These are phyloP conservation scores for Biancaea sappan DNA, from an alignment of 306 rosid species.

Conservation along the genomic window DNA sequence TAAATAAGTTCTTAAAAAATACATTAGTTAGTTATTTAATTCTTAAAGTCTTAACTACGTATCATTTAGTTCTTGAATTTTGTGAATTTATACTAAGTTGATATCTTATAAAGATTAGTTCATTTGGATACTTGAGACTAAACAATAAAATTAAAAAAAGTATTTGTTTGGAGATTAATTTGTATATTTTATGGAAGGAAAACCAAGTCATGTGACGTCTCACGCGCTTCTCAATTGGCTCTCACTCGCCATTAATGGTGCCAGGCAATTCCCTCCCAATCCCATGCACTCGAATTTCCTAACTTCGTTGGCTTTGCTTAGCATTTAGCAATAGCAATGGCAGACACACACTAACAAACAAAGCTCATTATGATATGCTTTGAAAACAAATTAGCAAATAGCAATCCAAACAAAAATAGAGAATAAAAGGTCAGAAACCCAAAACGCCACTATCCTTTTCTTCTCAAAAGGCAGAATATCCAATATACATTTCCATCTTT, in stretches of 20 bases:
- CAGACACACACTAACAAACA: slow-evolving; percentile 27
- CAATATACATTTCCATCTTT: background rate
- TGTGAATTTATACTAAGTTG: too few species aligned
- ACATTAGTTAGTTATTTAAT: too few species aligned
- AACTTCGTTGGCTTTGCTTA: background rate
- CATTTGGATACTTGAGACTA: too few species aligned
- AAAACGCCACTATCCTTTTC: background rate
- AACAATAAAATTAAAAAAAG: too few species aligned
- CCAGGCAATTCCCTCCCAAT: slow-evolving; percentile 16
- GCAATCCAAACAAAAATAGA: slow-evolving; percentile 38
- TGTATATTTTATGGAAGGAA: too few species aligned
- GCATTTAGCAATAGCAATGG: too few species aligned
- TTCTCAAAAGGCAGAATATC: background rate
- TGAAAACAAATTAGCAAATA: slow-evolving; percentile 3
- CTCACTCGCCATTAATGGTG: background rate
- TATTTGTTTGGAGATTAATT: too few species aligned
- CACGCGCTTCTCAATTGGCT: slow-evolving; percentile 29
- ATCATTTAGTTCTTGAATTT: too few species aligned
- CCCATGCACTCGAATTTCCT: slow-evolving; percentile 14
- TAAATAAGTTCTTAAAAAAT: too few species aligned
- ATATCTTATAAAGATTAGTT: too few species aligned
- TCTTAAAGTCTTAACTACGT: too few species aligned
- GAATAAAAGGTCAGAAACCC: slow-evolving; percentile 36
- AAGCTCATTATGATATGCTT: background rate
- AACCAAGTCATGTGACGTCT: too few species aligned